Evolutionary conservation across 768 basidiomycete genomes (phyloP).

Genomic region (Mycena sanguinolenta): DNA sequence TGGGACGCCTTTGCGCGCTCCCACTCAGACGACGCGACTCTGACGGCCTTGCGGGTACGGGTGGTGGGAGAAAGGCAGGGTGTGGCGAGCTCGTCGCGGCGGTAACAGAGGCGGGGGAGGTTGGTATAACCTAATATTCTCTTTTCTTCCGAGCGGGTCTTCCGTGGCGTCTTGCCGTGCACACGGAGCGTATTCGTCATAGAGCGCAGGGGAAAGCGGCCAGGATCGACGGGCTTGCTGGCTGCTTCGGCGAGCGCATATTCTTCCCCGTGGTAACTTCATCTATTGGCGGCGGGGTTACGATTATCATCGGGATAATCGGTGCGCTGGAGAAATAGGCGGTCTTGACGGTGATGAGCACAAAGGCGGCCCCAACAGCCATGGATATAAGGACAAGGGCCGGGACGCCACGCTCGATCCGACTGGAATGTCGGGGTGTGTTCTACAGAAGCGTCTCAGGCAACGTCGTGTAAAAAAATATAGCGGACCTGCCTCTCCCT

Average conservation of each 20-base stretch:
- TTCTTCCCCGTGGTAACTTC: background rate
- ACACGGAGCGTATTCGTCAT: background rate
- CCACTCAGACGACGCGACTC: background rate
- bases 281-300: background rate
- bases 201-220: background rate
- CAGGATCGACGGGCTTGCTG: background rate
- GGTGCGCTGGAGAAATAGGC: background rate
- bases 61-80: background rate
- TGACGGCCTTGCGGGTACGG: background rate
- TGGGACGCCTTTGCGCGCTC: background rate
- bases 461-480: too few species aligned
- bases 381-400: slow-evolving; percentile 1
- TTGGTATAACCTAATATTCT: background rate
- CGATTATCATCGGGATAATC: background rate
- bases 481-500: background rate
- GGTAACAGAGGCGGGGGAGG: background rate
- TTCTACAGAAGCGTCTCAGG: background rate
- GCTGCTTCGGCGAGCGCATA: background rate
- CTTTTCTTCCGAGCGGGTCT: background rate
- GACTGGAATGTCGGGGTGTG: background rate
- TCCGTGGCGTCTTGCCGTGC: background rate
- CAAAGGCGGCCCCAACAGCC: background rate
- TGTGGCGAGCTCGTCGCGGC: background rate
- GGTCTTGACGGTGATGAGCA: background rate
- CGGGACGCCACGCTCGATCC: background rate